Evolutionary conservation across 2,329 filamentous ascomycete species (phyloP).

Genomic region (Penicillium sp.): DNA sequence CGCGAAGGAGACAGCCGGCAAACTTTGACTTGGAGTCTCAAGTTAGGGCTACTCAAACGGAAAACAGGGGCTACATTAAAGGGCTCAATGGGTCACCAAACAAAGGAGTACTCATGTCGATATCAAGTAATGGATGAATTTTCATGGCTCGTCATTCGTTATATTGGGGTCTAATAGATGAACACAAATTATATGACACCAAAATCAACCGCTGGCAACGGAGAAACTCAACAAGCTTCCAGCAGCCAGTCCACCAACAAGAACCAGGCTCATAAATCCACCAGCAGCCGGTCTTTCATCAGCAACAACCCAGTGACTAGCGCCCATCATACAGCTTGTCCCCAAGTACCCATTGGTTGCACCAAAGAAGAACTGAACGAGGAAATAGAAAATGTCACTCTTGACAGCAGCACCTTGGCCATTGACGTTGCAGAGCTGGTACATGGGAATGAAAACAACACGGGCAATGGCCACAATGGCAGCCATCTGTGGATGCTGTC

Average conservation of each 20-base stretch:
- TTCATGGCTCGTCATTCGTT: constrained; percentile 1
- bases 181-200: neutral
- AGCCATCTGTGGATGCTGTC: constrained; percentile 62
- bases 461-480: constrained; percentile 67
- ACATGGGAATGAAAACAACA: constrained; percentile 73
- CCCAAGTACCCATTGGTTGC: constrained; percentile 83
- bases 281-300: constrained; percentile 85
- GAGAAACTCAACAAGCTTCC: constrained; percentile 91
- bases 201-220: constrained; percentile 46
- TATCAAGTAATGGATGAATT: neutral
- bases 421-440: constrained; percentile 83
- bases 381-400: constrained; percentile 85
- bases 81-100: neutral
- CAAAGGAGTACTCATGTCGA: neutral
- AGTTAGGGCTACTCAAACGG: constrained; percentile 5
- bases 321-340: constrained; percentile 87
- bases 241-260: constrained; percentile 77
- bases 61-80: neutral
- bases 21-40: neutral
- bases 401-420: constrained; percentile 69
- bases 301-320: constrained; percentile 74
- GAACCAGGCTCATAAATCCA: constrained; percentile 87
- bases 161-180: neutral
- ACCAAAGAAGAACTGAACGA: constrained; percentile 83
- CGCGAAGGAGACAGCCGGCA: constrained; percentile 1